These are phyloP conservation scores for Populus deltoides DNA, from an alignment of 345 rosid species.

Conservation along the genomic window DNA sequence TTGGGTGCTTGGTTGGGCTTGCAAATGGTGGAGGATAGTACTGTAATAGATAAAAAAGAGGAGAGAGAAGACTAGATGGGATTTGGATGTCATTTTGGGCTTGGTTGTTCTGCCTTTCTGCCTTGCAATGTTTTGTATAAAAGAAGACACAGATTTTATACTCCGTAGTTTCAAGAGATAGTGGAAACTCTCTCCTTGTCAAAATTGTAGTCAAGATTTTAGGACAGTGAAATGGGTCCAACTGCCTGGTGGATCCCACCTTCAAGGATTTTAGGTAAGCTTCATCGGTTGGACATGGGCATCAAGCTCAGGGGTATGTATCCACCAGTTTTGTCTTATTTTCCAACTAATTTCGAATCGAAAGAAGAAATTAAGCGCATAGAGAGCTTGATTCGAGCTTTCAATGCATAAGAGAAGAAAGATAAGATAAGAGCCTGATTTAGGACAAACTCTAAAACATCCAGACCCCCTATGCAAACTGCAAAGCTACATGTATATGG, in stretches of 20 bases:
- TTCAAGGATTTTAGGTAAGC: neutral
- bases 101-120: neutral
- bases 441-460: neutral
- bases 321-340: neutral
- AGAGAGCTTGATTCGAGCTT: neutral
- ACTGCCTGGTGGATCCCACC: neutral
- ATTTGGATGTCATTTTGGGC: conserved; percentile 18
- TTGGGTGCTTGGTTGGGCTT: conserved; percentile 43
- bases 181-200: neutral
- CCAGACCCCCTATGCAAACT: neutral
- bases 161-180: neutral
- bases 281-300: neutral
- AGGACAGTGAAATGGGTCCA: neutral
- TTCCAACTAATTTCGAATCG: neutral
- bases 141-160: too few species aligned
- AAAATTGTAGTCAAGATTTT: neutral
- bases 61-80: conserved; percentile 21
- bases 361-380: neutral
- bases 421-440: neutral
- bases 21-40: conserved; percentile 9
- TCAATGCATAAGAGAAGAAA: neutral
- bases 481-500: neutral
- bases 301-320: neutral
- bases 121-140: neutral
- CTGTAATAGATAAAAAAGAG: conserved; percentile 20